These are phyloP conservation scores for Boletellus sp. DNA, from an alignment of 1,284 basidiomycete species.

Conservation along the genomic window DNA sequence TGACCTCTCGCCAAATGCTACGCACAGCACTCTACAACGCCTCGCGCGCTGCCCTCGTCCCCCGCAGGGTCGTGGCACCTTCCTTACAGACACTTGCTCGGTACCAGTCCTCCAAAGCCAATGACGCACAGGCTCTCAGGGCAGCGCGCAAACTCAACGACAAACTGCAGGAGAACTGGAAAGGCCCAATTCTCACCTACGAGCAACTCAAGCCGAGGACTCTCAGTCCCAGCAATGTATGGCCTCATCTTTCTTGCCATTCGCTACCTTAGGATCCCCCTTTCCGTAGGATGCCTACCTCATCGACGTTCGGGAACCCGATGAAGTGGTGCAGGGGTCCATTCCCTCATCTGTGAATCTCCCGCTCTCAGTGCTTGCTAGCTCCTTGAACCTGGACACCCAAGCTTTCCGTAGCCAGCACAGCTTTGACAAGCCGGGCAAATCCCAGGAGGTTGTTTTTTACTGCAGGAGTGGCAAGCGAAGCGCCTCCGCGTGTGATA, in stretches of 20 bases:
- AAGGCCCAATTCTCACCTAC: constrained; percentile 69
- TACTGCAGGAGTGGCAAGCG: constrained; percentile 94
- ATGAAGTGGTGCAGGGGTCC: constrained; percentile 90
- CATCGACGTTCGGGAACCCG: constrained; percentile 91
- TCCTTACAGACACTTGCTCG: constrained; percentile 15
- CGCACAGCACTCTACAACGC: constrained; percentile 17
- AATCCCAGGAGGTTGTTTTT: constrained; percentile 81
- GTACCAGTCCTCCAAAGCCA: constrained; percentile 25
- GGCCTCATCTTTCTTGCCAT: constrained; percentile 27
- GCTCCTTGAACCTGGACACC: constrained; percentile 62
- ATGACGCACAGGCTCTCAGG: constrained; percentile 35
- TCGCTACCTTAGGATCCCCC: not conserved
- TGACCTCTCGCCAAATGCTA: constrained; percentile 21
- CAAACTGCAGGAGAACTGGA: constrained; percentile 65
- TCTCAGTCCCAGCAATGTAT: constrained; percentile 74
- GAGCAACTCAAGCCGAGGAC: constrained; percentile 84
- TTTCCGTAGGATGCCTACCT: constrained; percentile 68
- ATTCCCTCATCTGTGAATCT: constrained; percentile 96
- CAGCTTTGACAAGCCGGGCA: constrained; percentile 82
- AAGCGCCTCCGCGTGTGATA: constrained; percentile 79
- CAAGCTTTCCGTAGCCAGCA: constrained; percentile 66
- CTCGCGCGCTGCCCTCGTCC: constrained; percentile 12
- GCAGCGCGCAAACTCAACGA: constrained; percentile 42
- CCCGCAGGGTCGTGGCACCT: constrained; percentile 3
- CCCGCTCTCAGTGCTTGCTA: constrained; percentile 78